Conservation (phyloP, 2,329 filamentous ascomycete species). For the Botrytis porri region DNA sequence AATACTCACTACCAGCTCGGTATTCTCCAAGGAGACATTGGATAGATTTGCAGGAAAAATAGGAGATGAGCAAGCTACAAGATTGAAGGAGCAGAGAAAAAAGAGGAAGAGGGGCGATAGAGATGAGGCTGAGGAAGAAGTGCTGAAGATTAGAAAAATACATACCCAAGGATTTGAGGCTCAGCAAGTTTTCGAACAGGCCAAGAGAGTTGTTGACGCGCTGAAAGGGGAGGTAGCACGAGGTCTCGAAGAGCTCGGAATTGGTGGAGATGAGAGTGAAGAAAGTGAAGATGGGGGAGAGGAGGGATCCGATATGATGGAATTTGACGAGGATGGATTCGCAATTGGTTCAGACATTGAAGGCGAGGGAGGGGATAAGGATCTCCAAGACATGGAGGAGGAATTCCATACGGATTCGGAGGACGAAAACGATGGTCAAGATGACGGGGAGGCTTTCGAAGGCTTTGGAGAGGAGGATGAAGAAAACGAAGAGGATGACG, state of each 20-base stretch:
- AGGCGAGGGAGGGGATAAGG: constrained; percentile 37
- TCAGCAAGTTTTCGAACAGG: constrained; percentile 92
- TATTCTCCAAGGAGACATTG: constrained; percentile 75
- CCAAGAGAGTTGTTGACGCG: constrained; percentile 74
- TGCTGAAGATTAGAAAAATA: constrained; percentile 76
- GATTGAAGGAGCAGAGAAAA: constrained; percentile 64
- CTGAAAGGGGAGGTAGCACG: constrained; percentile 53
- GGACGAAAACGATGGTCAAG: constrained; percentile 36
- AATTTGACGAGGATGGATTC: constrained; percentile 43
- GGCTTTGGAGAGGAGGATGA: constrained; percentile 38
- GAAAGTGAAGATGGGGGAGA: constrained; percentile 40
- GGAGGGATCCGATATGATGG: constrained; percentile 37
- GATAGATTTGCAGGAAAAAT: constrained; percentile 75
- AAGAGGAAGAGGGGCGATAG: constrained; percentile 70
- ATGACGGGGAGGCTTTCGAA: constrained; percentile 37
- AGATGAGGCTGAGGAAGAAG: constrained; percentile 45
- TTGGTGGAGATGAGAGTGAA: constrained; percentile 30
- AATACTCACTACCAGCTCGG: constrained; percentile 67
- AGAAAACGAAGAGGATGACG: constrained; percentile 48
- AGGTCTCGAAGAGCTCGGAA: constrained; percentile 42
- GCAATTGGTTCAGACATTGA: constrained; percentile 39
- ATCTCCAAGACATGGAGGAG: constrained; percentile 40
- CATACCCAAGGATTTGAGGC: constrained; percentile 85
- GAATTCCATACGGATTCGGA: constrained; percentile 37
- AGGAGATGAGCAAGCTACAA: constrained; percentile 66